Base-by-base conservation (phyloP, 2,329 filamentous ascomycete genomes). In the Ploettnerulaceae sp. region DNA sequence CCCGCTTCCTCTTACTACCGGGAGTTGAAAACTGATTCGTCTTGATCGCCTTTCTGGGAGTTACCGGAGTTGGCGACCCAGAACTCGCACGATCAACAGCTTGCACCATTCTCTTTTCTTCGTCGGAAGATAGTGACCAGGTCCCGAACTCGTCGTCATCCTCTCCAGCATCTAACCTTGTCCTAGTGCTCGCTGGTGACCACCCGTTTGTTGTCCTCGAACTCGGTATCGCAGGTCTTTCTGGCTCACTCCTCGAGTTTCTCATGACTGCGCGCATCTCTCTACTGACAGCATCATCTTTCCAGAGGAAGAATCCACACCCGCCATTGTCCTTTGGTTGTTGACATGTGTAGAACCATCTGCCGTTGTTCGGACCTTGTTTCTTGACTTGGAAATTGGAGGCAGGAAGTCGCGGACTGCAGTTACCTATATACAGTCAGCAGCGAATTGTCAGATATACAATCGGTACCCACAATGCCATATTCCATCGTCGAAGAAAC, bases 271-370 rank as follows among this genome's bases (percentile, higher is more conserved):
- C 69, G 9, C 60, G 60, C 39, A 47, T 55, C 59, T 77, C 73
- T 42, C 76, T 66, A 14, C 56, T 49, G 32, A 66, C 63, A 0
- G 77, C 77, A 33, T 78, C 71, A 11, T 76, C 70, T 6, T 74
- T 67, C 75, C 76, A 81, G 0, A 82, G 61, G 53, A 80, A 82
- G 63, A 82, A 78, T 1, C 66, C 67, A 56, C 79, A 82, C 3
- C 41, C 31, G 20, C 67, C 60, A 33, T 66, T 64, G 17, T 68
- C 65, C 22, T 63, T 61, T n/a, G 65, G 56, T 44, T 69, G 67
- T 56, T 75, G 73, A 53, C 77, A 81, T 2, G 67, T 71, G 48
- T 75, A 77, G 62, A 80, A 76, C 61, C 67, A 68, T 49, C 66
- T 64, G n/a, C 74, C 74, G 38, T 73, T 65, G 53, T 79, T 79